Evolutionary conservation across 129 eudicot species (phyloP), one percentile per base, ranked within the genome.

Genomic region (Calendula officinalis): DNA sequence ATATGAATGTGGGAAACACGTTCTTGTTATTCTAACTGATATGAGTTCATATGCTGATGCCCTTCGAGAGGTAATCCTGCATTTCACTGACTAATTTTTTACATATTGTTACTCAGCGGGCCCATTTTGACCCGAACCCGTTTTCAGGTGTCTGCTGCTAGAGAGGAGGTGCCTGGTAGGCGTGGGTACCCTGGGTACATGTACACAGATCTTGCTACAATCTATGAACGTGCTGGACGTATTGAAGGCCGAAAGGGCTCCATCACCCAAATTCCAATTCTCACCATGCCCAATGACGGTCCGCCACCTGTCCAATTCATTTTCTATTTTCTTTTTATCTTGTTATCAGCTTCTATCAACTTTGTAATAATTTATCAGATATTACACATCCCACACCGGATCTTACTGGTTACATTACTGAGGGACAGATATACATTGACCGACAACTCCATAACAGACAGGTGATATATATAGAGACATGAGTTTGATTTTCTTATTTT

Each of bases 181-280:
- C 96, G 99, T 81, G 99, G 99, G 41, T 92, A 92, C 75, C 99
- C 99, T 79, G 99, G 99, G 72, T 92, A 92, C 64, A 91, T 92
- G 99, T 88, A 88, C 64, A 92, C 99, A 3, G 96, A 92, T 88
- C 75, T 91, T 78, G 98, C 98, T 27, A 91, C 98, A 58, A 91
- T 88, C 49, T 91, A 92, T 34, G 96, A 92, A 60, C 96, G 96
- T 38, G 99, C 99, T 66, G 99, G 99, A 66, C 76, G 96, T 44
- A 92, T 88, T 72, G 99, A 92, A 88, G 99, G 99, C 15, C 81
- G 99, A 60, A 88, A 70, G 48, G 99, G 99, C 32, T 92, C 99
- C 71, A 92, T 92, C 80, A 92, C 96, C 3, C 99, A 88, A 56
- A 88, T 92, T 60, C 99, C 99, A 14, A 92, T 92, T 56, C 68